A percentile compares a stretch with the other conserved stretches of the same genome.
phyloP scores from a whole-genome alignment of 257 asterid genomes.

The Fraxinus americana region DNA sequence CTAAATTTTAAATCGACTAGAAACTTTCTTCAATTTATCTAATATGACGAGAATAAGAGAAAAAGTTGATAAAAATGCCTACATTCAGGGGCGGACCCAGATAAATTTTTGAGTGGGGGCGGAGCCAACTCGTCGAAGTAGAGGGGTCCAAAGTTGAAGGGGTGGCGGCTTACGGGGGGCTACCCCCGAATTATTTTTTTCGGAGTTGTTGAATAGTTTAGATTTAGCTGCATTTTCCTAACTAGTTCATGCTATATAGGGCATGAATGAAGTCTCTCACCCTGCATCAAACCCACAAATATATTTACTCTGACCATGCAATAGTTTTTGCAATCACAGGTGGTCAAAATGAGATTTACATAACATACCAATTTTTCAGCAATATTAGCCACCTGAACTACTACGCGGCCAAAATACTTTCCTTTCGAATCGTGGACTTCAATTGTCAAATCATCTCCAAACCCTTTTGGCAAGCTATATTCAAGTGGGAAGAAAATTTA shows the following conservation, averaged over 20 bases:
- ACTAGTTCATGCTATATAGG: slow-evolving; percentile 84
- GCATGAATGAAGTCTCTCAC: slow-evolving; percentile 84
- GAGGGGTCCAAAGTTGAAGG: too few relatives aligned
- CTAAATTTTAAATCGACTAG: too few relatives aligned
- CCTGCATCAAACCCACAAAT: slow-evolving; percentile 49
- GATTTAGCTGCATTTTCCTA: slow-evolving; percentile 72
- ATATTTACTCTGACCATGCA: slow-evolving; percentile 7
- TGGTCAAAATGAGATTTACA: slow-evolving; percentile 19
- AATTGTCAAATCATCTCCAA: slow-evolving; percentile 79
- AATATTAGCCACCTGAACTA: slow-evolving; percentile 86
- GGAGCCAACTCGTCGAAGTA: too few relatives aligned
- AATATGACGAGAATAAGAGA: too few relatives aligned
- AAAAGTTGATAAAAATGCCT: too few relatives aligned
- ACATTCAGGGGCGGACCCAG: too few relatives aligned
- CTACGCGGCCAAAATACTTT: slow-evolving; percentile 68
- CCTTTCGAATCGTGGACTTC: slow-evolving; percentile 89
- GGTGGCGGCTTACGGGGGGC: too few relatives aligned
- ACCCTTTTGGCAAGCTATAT: slow-evolving; percentile 86
- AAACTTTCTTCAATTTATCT: too few relatives aligned
- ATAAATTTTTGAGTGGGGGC: too few relatives aligned
- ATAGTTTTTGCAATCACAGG: slow-evolving; percentile 7
- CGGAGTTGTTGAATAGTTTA: slow-evolving; percentile 68
- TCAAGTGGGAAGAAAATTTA: slow-evolving; percentile 21
- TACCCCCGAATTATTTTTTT: neutral
- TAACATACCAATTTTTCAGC: slow-evolving; percentile 80